Percentiles rank a stretch among this genome's conserved stretches.
Conservation (phyloP, 768 basidiomycete species). For the Suillus ampliporus region DNA sequence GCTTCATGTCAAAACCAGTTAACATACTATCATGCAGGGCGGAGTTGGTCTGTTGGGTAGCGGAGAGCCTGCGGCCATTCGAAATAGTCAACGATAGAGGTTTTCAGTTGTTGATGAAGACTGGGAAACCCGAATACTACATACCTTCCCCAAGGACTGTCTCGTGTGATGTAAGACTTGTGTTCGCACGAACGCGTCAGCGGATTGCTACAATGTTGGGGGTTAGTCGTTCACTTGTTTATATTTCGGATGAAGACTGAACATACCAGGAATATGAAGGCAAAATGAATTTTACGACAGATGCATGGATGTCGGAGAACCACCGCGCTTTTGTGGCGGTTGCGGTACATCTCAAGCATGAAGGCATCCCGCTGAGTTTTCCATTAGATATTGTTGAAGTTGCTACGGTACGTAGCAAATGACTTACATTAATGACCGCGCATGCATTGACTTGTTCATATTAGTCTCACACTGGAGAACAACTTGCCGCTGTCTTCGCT, state of each 20-base stretch:
- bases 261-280: constrained; percentile 29
- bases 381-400: constrained; percentile 40
- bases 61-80: constrained; percentile 29
- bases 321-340: constrained; percentile 36
- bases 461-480: constrained; percentile 35
- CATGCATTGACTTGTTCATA: neutral
- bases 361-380: constrained; percentile 26
- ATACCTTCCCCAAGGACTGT: constrained; percentile 28
- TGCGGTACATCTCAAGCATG: constrained; percentile 30
- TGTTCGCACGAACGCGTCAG: constrained; percentile 21
- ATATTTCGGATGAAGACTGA: too few relatives aligned
- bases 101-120: constrained; percentile 30
- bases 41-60: constrained; percentile 30
- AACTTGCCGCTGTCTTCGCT: constrained; percentile 31
- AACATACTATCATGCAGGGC: constrained; percentile 20
- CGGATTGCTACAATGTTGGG: constrained; percentile 21
- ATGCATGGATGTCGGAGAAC: constrained; percentile 42
- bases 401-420: constrained; percentile 17
- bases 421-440: neutral
- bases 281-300: constrained; percentile 35
- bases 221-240: constrained; percentile 8
- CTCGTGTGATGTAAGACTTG: constrained; percentile 21
- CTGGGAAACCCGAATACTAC: constrained; percentile 26
- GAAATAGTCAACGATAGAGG: constrained; percentile 26
- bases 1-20: neutral